Evolutionary conservation across 352 stramenopile species (phyloP).

Genomic region (Phytophthora crassamura): DNA sequence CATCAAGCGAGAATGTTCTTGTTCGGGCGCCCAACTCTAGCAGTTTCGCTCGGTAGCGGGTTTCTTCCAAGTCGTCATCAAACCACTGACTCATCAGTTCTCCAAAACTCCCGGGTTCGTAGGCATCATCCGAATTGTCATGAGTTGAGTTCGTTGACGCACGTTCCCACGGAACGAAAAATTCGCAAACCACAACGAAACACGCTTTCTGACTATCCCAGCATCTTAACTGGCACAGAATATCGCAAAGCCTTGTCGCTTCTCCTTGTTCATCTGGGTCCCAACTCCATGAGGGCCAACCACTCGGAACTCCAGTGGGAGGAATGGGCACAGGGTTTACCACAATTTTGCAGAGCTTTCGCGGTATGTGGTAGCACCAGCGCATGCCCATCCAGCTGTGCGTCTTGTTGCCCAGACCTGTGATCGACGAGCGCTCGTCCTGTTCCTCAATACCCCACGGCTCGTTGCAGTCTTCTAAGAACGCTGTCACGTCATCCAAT

Average conservation of each 20-base stretch:
- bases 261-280: conserved; percentile 34
- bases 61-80: conserved; percentile 66
- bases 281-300: conserved; percentile 70
- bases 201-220: conserved; percentile 63
- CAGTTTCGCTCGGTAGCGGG: conserved; percentile 49
- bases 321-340: conserved; percentile 68
- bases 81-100: conserved; percentile 80
- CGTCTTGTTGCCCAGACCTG: conserved; percentile 55
- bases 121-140: conserved; percentile 27
- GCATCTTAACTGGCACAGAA: conserved; percentile 75
- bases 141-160: conserved; percentile 3
- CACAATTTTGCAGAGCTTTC: conserved; percentile 56
- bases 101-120: conserved; percentile 66
- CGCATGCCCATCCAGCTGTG: conserved; percentile 81
- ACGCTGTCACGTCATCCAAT: conserved; percentile 43
- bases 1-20: conserved; percentile 43
- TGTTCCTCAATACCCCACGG: conserved; percentile 52
- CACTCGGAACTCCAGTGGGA: conserved; percentile 58
- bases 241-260: conserved; percentile 59
- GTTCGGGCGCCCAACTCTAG: conserved; percentile 45
- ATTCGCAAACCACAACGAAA: conserved; percentile 67
- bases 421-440: conserved; percentile 28
- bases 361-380: conserved; percentile 82
- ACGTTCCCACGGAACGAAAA: conserved; percentile 79
- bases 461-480: conserved; percentile 63